Evolutionary conservation across 768 basidiomycete species (phyloP).

Genomic region (Dacryopinax primogenitus): DNA sequence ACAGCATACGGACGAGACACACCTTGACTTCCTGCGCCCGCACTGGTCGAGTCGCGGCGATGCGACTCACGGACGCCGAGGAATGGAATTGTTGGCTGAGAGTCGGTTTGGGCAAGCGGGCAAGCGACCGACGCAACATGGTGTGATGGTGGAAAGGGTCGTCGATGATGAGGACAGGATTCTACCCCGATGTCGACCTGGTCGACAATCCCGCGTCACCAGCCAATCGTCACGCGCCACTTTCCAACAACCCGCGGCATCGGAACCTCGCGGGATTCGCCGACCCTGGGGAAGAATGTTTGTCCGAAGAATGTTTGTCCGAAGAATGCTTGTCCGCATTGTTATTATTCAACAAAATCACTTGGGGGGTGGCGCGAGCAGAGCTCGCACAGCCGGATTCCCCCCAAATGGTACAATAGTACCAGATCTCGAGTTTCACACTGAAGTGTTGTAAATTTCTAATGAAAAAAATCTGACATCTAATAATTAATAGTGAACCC

Average conservation of each 20-base stretch:
- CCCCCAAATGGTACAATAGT: too few species aligned
- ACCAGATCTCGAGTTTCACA: too few species aligned
- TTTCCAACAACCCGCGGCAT: not conserved
- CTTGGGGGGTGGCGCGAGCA: too few species aligned
- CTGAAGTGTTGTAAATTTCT: too few species aligned
- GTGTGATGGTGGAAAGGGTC: not conserved
- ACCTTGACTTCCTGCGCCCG: conserved; percentile 78
- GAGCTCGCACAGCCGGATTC: too few species aligned
- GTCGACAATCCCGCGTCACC: not conserved
- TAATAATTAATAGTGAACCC: too few species aligned
- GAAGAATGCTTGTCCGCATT: too few species aligned
- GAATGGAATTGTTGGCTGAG: conserved; percentile 47
- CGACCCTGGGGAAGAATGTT: not conserved
- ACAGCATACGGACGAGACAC: conserved; percentile 13
- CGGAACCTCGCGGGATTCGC: not conserved
- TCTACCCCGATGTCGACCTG: not conserved
- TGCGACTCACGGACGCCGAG: conserved; percentile 44
- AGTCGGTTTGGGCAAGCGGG: conserved; percentile 40
- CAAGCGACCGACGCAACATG: not conserved
- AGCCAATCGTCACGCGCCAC: conserved; percentile 7
- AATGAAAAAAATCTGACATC: too few species aligned
- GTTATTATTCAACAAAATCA: too few species aligned
- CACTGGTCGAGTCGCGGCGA: conserved; percentile 59
- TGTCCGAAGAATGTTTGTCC: too few species aligned
- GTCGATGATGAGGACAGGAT: not conserved